Conservation (phyloP, 495 filamentous ascomycete species). For the Viridothelium virens region DNA sequence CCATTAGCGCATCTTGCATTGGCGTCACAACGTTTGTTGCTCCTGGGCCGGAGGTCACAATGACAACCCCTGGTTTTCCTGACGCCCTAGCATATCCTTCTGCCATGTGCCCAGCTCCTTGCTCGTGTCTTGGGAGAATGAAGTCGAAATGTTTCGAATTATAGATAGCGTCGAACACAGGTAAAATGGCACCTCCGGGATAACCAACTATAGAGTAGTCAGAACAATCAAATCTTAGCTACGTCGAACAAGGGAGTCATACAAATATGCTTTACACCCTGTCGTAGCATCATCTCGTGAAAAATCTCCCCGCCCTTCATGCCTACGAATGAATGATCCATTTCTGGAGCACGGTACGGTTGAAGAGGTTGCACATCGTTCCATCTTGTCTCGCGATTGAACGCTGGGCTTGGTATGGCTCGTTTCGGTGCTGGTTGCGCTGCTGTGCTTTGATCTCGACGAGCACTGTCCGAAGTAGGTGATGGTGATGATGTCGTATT, state of each 20-base stretch:
- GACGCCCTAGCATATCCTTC: slow-evolving; percentile 69
- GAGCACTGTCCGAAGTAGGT: slow-evolving; percentile 18
- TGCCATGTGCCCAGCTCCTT: slow-evolving; percentile 76
- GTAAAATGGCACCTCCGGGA: slow-evolving; percentile 72
- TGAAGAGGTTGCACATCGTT: slow-evolving; percentile 33
- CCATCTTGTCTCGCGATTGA: slow-evolving; percentile 35
- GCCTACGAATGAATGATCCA: slow-evolving; percentile 66
- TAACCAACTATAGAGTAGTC: slow-evolving; percentile 52
- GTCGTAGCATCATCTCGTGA: slow-evolving; percentile 97
- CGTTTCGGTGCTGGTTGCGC: slow-evolving; percentile 30
- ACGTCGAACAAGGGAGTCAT: slow-evolving; percentile 17
- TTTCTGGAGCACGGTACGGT: slow-evolving; percentile 34
- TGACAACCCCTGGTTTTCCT: slow-evolving; percentile 67
- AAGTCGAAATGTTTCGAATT: slow-evolving; percentile 75
- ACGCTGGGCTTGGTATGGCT: slow-evolving; percentile 34
- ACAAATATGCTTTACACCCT: slow-evolving; percentile 77
- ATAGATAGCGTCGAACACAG: slow-evolving; percentile 76
- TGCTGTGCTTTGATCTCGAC: slow-evolving; percentile 32
- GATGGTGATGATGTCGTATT: slow-evolving; percentile 18
- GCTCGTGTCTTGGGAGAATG: slow-evolving; percentile 69
- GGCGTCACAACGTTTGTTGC: slow-evolving; percentile 74
- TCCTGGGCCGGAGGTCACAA: slow-evolving; percentile 72
- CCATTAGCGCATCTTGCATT: slow-evolving; percentile 70
- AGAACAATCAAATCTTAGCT: slow-evolving; percentile 13
- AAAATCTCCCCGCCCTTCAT: slow-evolving; percentile 95